These are phyloP conservation scores for Carex littledalei DNA, from an alignment of 176 grass and related monocot genomes.

Conservation along the genomic window DNA sequence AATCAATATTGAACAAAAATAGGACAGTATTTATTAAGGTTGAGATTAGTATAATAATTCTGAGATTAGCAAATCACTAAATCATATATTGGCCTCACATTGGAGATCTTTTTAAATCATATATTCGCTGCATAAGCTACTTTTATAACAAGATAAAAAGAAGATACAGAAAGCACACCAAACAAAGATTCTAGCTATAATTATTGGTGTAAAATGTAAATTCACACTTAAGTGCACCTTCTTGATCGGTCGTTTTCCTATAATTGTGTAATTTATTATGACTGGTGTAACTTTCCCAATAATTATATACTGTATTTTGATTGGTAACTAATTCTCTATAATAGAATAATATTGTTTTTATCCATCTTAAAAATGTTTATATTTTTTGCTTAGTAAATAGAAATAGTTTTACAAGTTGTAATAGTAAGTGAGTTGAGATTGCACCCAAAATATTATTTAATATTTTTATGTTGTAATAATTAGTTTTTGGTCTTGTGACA, in stretches of 20 bases:
- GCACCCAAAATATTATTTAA: not conserved
- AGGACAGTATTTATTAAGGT: no score
- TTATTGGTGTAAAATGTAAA: no score
- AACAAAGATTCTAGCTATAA: not conserved
- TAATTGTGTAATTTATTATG: not conserved
- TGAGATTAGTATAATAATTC: no score
- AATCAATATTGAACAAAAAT: no score
- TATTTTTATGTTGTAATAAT: no score
- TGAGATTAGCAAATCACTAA: no score
- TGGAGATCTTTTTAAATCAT: not conserved
- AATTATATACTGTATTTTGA: not conserved
- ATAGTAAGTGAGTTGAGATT: not conserved
- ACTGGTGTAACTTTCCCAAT: not conserved
- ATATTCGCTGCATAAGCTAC: not conserved
- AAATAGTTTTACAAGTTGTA: not conserved
- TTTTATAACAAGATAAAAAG: not conserved
- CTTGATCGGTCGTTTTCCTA: not conserved
- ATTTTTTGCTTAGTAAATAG: not conserved
- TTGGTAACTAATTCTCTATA: not conserved
- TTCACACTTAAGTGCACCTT: not conserved
- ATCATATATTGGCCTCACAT: no score
- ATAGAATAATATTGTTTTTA: not conserved
- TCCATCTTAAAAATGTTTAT: not conserved
- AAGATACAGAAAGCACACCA: constrained; percentile 2
- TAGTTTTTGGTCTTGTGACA: no score